Conservation (phyloP, 2,329 filamentous ascomycete species). For the Sphaerulina populicola region DNA sequence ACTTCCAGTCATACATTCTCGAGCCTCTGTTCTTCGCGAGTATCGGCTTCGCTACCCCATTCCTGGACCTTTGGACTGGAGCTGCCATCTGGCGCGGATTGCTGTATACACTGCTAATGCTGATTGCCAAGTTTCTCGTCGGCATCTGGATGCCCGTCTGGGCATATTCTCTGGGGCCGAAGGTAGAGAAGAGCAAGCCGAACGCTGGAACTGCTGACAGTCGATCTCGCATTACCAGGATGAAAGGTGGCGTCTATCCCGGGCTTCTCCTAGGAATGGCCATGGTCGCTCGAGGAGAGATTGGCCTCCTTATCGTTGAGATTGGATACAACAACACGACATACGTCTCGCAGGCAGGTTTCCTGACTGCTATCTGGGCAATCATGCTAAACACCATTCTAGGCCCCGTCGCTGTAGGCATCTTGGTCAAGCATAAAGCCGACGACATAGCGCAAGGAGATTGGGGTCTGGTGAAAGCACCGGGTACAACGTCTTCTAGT, state of each 20-base stretch:
- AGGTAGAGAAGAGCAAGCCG: neutral
- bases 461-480: constrained; percentile 16
- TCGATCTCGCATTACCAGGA: neutral
- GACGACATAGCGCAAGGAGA: constrained; percentile 18
- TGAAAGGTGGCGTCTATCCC: constrained; percentile 5
- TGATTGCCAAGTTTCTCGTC: constrained; percentile 20
- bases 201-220: neutral
- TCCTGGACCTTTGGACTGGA: constrained; percentile 28
- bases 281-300: constrained; percentile 29
- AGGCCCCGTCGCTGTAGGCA: constrained; percentile 46
- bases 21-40: constrained; percentile 29
- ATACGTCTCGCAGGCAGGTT: constrained; percentile 24
- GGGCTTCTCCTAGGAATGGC: constrained; percentile 23
- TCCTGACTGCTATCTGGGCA: constrained; percentile 36
- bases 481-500: neutral
- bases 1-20: constrained; percentile 34
- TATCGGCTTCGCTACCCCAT: constrained; percentile 30
- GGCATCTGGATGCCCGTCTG: constrained; percentile 17
- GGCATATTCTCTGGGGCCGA: constrained; percentile 1
- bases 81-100: constrained; percentile 28
- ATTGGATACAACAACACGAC: constrained; percentile 28
- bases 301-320: constrained; percentile 28
- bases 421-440: constrained; percentile 35
- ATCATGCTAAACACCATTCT: constrained; percentile 50
- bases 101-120: constrained; percentile 28